Conservation (phyloP, 305 asterid species). For the Fraxinus floribunda region DNA sequence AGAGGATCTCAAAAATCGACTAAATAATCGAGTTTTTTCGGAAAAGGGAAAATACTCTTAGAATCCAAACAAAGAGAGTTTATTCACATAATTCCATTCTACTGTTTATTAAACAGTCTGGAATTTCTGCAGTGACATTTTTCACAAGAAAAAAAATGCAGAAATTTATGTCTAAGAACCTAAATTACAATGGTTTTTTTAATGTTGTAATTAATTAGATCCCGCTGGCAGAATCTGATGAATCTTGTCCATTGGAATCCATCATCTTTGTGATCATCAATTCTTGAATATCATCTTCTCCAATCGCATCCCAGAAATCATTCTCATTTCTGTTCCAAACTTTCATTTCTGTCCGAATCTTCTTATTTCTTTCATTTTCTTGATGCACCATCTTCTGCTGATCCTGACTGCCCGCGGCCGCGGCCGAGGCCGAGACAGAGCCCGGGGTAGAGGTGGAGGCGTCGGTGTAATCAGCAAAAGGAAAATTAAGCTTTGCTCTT, state of each 20-base stretch:
- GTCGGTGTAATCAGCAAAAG: constrained; percentile 60
- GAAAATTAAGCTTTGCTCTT: constrained; percentile 74
- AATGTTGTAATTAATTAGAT: background rate
- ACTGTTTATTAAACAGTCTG: background rate
- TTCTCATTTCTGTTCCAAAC: constrained; percentile 28
- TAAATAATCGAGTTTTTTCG: background rate
- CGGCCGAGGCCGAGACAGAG: background rate
- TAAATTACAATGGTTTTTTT: background rate
- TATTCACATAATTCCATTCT: background rate
- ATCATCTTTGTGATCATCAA: constrained; percentile 48
- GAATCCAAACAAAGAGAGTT: background rate
- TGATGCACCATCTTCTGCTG: background rate
- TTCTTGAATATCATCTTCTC: constrained; percentile 42
- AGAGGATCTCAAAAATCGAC: background rate
- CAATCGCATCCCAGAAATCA: constrained; percentile 41
- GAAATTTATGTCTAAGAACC: background rate
- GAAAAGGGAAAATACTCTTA: background rate
- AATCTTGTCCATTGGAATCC: constrained; percentile 41
- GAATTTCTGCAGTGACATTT: background rate
- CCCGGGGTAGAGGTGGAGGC: background rate
- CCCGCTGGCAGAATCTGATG: constrained; percentile 52
- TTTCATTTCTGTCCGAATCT: background rate
- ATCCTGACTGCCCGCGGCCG: background rate
- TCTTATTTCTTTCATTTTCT: constrained; percentile 8
- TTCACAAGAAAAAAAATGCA: background rate